Percentiles rank a stretch among this genome's conserved stretches.
These are phyloP conservation scores for Calonectria naviculata DNA, from an alignment of 2,329 filamentous ascomycete species.

Conservation along the genomic window DNA sequence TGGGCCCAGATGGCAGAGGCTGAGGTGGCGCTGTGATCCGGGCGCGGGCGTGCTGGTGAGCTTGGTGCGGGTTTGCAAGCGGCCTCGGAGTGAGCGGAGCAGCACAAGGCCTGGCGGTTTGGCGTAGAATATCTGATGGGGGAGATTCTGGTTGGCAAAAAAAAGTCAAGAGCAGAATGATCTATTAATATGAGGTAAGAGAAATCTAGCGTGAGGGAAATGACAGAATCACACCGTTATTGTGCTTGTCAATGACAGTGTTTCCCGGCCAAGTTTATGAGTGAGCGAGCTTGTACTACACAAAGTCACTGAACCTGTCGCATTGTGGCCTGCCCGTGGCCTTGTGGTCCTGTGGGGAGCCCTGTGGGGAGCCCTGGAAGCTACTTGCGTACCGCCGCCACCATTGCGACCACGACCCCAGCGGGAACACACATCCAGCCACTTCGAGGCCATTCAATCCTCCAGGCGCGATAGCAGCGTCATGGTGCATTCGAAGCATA, in stretches of 20 bases:
- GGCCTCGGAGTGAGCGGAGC: slow-evolving; percentile 15
- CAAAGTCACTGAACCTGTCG: slow-evolving; percentile 3
- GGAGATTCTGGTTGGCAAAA: not conserved
- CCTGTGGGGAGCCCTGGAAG: slow-evolving; percentile 10
- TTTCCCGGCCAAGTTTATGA: slow-evolving; percentile 4
- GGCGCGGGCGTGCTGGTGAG: slow-evolving; percentile 14
- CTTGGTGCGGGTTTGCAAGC: slow-evolving; percentile 16
- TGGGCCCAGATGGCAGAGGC: slow-evolving; percentile 21
- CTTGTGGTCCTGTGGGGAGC: slow-evolving; percentile 15
- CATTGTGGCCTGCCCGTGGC: not conserved
- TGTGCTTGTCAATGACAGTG: slow-evolving; percentile 1
- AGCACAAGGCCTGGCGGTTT: not conserved
- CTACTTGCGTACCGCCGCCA: slow-evolving; percentile 13
- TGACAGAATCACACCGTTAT: slow-evolving; percentile 5
- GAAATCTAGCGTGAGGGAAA: not conserved
- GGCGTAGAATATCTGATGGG: not conserved
- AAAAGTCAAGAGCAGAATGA: not conserved
- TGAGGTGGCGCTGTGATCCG: slow-evolving; percentile 25
- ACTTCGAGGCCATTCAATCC: not conserved
- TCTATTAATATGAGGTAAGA: not conserved
- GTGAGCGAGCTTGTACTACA: slow-evolving; percentile 7
- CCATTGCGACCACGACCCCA: slow-evolving; percentile 6
- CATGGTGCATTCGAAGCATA: not conserved
- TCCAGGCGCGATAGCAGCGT: not conserved
- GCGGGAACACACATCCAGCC: slow-evolving; percentile 10